Percentiles rank a stretch among this genome's conserved stretches.
Evolutionary conservation across 192 early-diverging fungal species (phyloP).

Genomic region (Mortierella hygrophila): DNA sequence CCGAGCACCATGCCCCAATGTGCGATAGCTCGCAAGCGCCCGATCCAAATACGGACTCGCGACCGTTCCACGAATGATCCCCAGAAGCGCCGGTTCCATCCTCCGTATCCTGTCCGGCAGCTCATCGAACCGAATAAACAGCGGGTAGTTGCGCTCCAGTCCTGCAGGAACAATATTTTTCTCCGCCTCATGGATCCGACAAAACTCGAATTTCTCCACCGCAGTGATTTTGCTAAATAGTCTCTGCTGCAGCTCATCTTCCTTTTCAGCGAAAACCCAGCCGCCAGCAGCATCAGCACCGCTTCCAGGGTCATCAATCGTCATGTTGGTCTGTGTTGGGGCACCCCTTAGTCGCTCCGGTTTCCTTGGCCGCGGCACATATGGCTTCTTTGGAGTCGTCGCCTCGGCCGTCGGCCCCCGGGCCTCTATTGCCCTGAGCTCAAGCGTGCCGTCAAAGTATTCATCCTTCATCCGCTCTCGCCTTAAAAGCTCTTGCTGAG

Average conservation of each 20-base stretch:
- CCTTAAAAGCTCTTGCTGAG: neutral
- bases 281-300: neutral
- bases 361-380: slow-evolving; percentile 14
- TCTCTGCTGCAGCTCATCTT: neutral
- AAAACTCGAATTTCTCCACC: slow-evolving; percentile 61
- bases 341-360: neutral
- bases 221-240: slow-evolving; percentile 12
- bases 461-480: neutral
- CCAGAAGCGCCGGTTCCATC: slow-evolving; percentile 49
- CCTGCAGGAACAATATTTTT: slow-evolving; percentile 57
- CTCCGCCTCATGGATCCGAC: slow-evolving; percentile 60
- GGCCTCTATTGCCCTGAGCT: no score
- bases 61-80: slow-evolving; percentile 37
- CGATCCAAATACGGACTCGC: slow-evolving; percentile 50
- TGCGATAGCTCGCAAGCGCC: slow-evolving; percentile 47
- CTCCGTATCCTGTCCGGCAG: slow-evolving; percentile 40
- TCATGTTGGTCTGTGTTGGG: neutral
- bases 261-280: neutral
- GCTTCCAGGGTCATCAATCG: neutral
- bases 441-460: neutral
- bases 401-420: neutral
- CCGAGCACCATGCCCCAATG: slow-evolving; percentile 59
- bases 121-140: slow-evolving; percentile 50
- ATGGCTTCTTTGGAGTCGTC: neutral
- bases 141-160: slow-evolving; percentile 44